Conservation (phyloP, 208 protist genomes). For the Trypanosoma boissoni region DNA sequence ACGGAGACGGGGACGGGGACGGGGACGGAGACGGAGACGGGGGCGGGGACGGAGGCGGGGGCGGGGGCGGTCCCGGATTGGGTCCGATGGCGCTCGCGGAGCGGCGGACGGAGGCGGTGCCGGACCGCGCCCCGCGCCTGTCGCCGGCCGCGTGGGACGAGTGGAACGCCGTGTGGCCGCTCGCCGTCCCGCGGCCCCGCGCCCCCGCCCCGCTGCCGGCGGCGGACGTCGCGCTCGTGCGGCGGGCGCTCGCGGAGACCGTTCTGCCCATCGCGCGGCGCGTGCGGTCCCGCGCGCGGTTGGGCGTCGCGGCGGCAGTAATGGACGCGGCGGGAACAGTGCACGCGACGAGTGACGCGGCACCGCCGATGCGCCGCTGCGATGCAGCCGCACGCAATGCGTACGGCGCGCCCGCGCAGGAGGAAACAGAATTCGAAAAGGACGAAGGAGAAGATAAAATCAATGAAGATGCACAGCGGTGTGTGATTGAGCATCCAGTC, state of each 20-base stretch:
- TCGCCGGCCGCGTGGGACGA: conserved; percentile 44
- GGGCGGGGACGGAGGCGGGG: too few species aligned
- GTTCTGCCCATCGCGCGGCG: conserved; percentile 18
- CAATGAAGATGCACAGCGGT: background rate
- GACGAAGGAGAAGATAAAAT: background rate
- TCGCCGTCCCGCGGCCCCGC: conserved; percentile 63
- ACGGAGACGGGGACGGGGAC: too few species aligned
- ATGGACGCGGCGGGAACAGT: conserved; percentile 35
- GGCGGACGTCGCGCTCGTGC: conserved; percentile 14
- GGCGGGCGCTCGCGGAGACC: conserved; percentile 8
- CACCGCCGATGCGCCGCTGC: conserved; percentile 25
- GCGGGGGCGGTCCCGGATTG: too few species aligned
- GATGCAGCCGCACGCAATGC: conserved; percentile 36
- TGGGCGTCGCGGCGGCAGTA: conserved; percentile 50
- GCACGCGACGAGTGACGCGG: conserved; percentile 41
- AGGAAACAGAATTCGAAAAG: background rate
- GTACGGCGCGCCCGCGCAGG: conserved; percentile 20
- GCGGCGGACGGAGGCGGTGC: too few species aligned
- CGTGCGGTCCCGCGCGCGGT: background rate
- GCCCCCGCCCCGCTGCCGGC: conserved; percentile 13
- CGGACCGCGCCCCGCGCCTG: conserved; percentile 44
- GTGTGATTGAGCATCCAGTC: conserved; percentile 75
- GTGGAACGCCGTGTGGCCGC: conserved; percentile 65
- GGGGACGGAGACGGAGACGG: too few species aligned
- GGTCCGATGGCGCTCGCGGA: too few species aligned